Evolutionary conservation across 352 stramenopile genomes (phyloP), one percentile per base, ranked within the genome.

Genomic region (Phytophthora colocasiae): DNA sequence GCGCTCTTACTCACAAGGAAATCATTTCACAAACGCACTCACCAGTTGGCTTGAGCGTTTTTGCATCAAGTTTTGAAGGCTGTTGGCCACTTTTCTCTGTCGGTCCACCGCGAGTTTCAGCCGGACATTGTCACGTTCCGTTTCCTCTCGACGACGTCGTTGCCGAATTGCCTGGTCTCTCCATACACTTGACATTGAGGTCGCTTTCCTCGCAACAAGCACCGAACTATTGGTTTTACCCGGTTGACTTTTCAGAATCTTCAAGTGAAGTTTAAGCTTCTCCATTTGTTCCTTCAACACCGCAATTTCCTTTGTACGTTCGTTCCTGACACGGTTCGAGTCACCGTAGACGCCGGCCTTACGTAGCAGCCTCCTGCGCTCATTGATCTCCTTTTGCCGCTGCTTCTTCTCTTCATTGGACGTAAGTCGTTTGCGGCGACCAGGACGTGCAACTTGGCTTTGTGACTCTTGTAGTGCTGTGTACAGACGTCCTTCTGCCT

Each of bases 271-370:
- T 41, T 86, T 75, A 24, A 90, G 64, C 12, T 50, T 64, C 3
- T 83, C 80, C 22, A 75, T 73, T 64, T 90, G 85, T 22, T 87
- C 63, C 43, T 82, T 83, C 22, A 92, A 38, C 52, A 89, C 85
- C 0, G 62, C 63, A 14, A 83, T 77, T 17, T 92, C 84, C 40
- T 83, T 77, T 51, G 88, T 91, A 38, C 64, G 64, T 26, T 72
- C 58, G 15, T 72, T 67, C 12, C 64, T 58, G 15, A 52, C 44
- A 15, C 64, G 50, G 39, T 68, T 72, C 26, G 64, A 55, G 58
- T 72, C 44, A 8, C 51, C 55, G 6, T 75, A 73, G 44, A 75
- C 44, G 4, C 57, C 63, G 32, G 56, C 44, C 46, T 55, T 63
- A 52, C 76, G 72, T 15, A 66, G 56, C 2, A 73, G 36, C 43